A percentile compares a stretch with the other conserved stretches of the same genome.
Conservation (phyloP, 2,329 filamentous ascomycete species). For the Peltaster fructicola region DNA sequence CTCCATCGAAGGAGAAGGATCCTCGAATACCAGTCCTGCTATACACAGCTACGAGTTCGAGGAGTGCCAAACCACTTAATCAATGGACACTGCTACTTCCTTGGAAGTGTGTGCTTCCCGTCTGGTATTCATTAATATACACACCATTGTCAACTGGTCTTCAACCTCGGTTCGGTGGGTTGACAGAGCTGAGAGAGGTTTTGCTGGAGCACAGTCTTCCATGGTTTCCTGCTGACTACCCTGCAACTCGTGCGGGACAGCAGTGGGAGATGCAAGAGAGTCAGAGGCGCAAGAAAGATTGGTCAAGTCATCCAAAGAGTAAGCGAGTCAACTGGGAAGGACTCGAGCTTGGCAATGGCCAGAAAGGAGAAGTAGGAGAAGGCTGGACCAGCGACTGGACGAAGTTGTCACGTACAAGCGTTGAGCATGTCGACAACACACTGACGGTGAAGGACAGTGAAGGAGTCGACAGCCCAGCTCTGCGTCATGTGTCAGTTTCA, state of each 20-base stretch:
- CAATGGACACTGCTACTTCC: slow-evolving; percentile 71
- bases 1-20: slow-evolving; percentile 42
- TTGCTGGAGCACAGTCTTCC: slow-evolving; percentile 60
- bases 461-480: not conserved
- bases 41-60: slow-evolving; percentile 26
- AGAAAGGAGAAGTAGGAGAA: slow-evolving; percentile 65
- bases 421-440: not conserved
- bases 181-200: slow-evolving; percentile 64
- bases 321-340: slow-evolving; percentile 61
- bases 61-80: slow-evolving; percentile 18
- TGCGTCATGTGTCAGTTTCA: too few species aligned
- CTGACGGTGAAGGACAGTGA: not conserved
- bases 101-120: slow-evolving; percentile 70
- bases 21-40: slow-evolving; percentile 63
- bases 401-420: not conserved
- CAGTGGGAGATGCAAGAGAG: slow-evolving; percentile 58
- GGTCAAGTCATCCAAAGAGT: slow-evolving; percentile 64
- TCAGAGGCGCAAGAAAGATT: slow-evolving; percentile 40
- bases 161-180: slow-evolving; percentile 65
- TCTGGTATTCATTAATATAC: slow-evolving; percentile 79
- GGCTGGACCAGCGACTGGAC: slow-evolving; percentile 70
- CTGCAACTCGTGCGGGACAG: slow-evolving; percentile 61
- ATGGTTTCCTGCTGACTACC: slow-evolving; percentile 77
- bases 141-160: slow-evolving; percentile 63
- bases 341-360: slow-evolving; percentile 53